Evolutionary conservation across 768 basidiomycete genomes (phyloP).

Genomic region (Myochromella boudieri): DNA sequence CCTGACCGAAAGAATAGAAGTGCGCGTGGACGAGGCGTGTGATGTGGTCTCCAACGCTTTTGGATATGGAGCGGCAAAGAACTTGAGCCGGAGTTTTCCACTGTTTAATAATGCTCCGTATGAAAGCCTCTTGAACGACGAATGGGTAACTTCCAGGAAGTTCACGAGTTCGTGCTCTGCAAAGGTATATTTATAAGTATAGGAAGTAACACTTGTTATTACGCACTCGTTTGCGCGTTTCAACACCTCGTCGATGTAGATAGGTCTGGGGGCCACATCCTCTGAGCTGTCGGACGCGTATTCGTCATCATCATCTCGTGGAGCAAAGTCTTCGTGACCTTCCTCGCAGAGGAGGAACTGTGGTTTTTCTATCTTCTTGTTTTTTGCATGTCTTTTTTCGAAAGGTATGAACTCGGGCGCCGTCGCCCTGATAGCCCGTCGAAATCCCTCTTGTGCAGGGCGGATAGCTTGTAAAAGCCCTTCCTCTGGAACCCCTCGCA

Average conservation of each 20-base stretch:
- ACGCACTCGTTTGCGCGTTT: slow-evolving; percentile 46
- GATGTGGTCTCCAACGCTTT: slow-evolving; percentile 37
- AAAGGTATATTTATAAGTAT: neutral
- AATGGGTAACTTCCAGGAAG: slow-evolving; percentile 69
- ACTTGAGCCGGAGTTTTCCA: slow-evolving; percentile 49
- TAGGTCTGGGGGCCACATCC: slow-evolving; percentile 12
- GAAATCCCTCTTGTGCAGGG: slow-evolving; percentile 47
- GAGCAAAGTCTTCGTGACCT: slow-evolving; percentile 10
- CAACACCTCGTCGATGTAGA: slow-evolving; percentile 57
- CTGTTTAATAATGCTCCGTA: slow-evolving; percentile 38
- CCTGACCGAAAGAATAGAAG: slow-evolving; percentile 54
- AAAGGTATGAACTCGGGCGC: slow-evolving; percentile 62
- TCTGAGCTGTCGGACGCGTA: neutral
- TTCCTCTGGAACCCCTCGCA: slow-evolving; percentile 54
- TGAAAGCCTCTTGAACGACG: slow-evolving; percentile 52
- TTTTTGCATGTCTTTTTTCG: slow-evolving; percentile 17
- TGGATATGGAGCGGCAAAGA: slow-evolving; percentile 42
- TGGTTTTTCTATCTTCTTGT: slow-evolving; percentile 17
- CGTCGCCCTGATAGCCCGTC: slow-evolving; percentile 44
- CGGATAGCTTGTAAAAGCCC: slow-evolving; percentile 60
- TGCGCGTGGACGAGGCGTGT: slow-evolving; percentile 43
- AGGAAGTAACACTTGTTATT: neutral
- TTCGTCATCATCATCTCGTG: neutral
- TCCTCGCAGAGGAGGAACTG: slow-evolving; percentile 45
- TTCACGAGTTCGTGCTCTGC: slow-evolving; percentile 69